These are phyloP conservation scores for Pseudocercospora musae DNA, from an alignment of 2,329 filamentous ascomycete species.

Conservation along the genomic window DNA sequence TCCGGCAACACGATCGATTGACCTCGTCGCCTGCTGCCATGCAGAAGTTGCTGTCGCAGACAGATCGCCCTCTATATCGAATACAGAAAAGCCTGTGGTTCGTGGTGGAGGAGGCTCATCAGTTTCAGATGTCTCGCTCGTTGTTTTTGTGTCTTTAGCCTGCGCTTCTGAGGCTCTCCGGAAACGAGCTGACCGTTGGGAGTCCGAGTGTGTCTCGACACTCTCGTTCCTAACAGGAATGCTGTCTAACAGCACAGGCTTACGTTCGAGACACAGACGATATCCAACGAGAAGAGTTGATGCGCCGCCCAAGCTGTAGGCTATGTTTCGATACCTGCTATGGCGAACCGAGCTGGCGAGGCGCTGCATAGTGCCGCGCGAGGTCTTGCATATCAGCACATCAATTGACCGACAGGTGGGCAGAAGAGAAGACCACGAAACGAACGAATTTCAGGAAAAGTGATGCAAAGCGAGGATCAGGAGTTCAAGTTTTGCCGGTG, in stretches of 20 bases:
- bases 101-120: slow-evolving; percentile 26
- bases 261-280: slow-evolving; percentile 14
- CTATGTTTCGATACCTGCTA: slow-evolving; percentile 11
- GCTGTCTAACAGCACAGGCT: slow-evolving; percentile 20
- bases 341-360: slow-evolving; percentile 5
- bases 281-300: slow-evolving; percentile 17
- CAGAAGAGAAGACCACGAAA: background rate
- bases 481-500: background rate
- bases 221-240: background rate
- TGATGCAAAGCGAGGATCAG: too few relatives aligned
- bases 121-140: background rate
- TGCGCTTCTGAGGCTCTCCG: slow-evolving; percentile 7
- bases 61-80: slow-evolving; percentile 16
- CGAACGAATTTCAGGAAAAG: background rate
- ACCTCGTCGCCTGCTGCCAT: slow-evolving; percentile 25
- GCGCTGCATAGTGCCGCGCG: slow-evolving; percentile 20
- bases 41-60: slow-evolving; percentile 16
- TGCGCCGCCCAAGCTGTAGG: slow-evolving; percentile 14
- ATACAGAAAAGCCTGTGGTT: slow-evolving; percentile 22
- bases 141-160: background rate
- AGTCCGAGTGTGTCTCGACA: background rate
- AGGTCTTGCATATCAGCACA: slow-evolving; percentile 11
- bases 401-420: background rate
- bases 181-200: background rate
- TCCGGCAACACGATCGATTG: slow-evolving; percentile 13